Evolutionary conservation across 164 flowering plant genomes (phyloP).

Genomic region (Annona squamosa): DNA sequence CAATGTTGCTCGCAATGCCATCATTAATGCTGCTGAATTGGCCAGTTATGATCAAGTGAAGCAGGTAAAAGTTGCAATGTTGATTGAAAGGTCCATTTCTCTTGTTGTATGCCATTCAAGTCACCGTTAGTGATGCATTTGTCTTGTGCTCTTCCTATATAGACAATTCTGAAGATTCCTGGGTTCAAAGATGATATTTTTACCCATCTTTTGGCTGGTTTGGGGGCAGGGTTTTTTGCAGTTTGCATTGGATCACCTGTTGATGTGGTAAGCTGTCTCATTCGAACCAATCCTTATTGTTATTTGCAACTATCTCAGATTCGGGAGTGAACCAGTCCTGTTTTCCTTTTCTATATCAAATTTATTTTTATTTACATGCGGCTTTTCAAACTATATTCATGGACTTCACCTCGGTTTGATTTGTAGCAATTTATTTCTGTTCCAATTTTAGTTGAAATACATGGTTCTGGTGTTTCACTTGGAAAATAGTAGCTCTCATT

Average conservation of each 20-base stretch:
- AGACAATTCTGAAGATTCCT: conserved; percentile 85
- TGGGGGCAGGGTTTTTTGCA: conserved; percentile 97
- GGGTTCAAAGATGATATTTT: conserved; percentile 81
- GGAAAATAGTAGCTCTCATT: too few species aligned
- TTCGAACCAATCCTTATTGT: background rate
- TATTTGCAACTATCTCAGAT: too few species aligned
- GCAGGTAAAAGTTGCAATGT: conserved; percentile 35
- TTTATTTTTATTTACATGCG: too few species aligned
- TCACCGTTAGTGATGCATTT: background rate
- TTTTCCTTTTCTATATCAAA: too few species aligned
- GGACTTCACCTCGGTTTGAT: too few species aligned
- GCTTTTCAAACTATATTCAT: too few species aligned
- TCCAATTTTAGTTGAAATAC: too few species aligned
- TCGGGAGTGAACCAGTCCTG: too few species aligned
- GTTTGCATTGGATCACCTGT: conserved; percentile 97
- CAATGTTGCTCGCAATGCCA: conserved; percentile 84
- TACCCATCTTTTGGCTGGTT: conserved; percentile 89
- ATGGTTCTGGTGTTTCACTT: too few species aligned
- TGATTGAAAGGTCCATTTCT: conserved; percentile 1
- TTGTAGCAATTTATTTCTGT: too few species aligned
- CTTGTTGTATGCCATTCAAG: background rate
- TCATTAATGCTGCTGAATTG: conserved; percentile 92
- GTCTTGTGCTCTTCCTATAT: conserved; percentile 30
- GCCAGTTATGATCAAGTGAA: conserved; percentile 98
- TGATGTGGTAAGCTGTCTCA: conserved; percentile 65